Percentiles rank a stretch among this genome's conserved stretches.
These are phyloP conservation scores for Sporormia fimetaria DNA, from an alignment of 495 filamentous ascomycete genomes.

Conservation along the genomic window DNA sequence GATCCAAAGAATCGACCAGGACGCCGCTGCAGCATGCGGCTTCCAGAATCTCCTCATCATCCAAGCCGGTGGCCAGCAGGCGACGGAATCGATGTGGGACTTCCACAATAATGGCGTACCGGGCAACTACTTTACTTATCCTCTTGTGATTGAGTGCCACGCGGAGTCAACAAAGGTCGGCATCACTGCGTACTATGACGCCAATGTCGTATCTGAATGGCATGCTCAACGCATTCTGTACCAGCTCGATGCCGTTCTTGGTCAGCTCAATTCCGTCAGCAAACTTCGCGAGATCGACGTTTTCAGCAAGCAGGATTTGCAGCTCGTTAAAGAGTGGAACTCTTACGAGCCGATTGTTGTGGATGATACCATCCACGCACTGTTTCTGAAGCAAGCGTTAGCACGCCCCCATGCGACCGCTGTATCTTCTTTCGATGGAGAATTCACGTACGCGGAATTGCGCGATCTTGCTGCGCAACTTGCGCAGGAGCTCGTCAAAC, in stretches of 20 bases:
- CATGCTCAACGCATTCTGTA: slow-evolving; percentile 17
- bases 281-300: slow-evolving; percentile 14
- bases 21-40: slow-evolving; percentile 54
- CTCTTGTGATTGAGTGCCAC: slow-evolving; percentile 23
- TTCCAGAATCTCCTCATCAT: slow-evolving; percentile 50
- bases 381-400: slow-evolving; percentile 36
- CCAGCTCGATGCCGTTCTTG: slow-evolving; percentile 17
- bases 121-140: slow-evolving; percentile 26
- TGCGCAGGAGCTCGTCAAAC: slow-evolving; percentile 27
- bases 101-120: slow-evolving; percentile 19
- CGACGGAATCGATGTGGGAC: slow-evolving; percentile 21
- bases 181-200: slow-evolving; percentile 19
- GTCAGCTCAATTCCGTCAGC: slow-evolving; percentile 12
- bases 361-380: slow-evolving; percentile 42
- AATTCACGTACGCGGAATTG: slow-evolving; percentile 31
- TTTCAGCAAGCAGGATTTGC: slow-evolving; percentile 16
- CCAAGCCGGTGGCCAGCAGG: slow-evolving; percentile 31
- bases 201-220: slow-evolving; percentile 14
- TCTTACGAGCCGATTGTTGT: slow-evolving; percentile 18
- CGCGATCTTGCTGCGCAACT: slow-evolving; percentile 29
- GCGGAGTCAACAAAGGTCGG: slow-evolving; percentile 6
- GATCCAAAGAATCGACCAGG: slow-evolving; percentile 49
- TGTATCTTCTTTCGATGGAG: slow-evolving; percentile 28
- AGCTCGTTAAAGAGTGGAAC: slow-evolving; percentile 16
- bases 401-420: slow-evolving; percentile 12